Evolutionary conservation across 106 monocot species (phyloP), one percentile per base, ranked within the genome.

Genomic region (Allium cepa): DNA sequence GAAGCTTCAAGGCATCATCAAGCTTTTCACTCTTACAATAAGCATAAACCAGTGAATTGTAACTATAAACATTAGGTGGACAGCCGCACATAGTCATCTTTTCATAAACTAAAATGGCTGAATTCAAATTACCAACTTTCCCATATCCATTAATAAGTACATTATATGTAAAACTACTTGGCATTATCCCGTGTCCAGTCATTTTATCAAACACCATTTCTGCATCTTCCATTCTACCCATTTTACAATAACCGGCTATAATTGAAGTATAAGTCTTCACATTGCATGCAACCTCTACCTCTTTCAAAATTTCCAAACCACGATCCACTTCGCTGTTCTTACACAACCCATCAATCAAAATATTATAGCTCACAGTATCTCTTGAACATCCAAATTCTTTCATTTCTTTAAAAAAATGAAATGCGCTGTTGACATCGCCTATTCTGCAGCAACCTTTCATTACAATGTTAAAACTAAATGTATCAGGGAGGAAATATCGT

Each of bases 61-160:
- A 79, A 4, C 86, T 87, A 49, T 90, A 83, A 47, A 94, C 74
- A 71, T 94, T 90, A 8, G 93, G 89, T 49, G 75, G 60, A 55
- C 83, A 84, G 3, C 84, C 84, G 55, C 68, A 53, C 46, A 67
- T 26, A 47, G 73, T 27, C 93, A 94, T 90, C 60, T 70, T 79
- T n/a, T 76, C 80, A 78, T 78, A 90, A 69, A 82, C 46, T 14
- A 59, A 53, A n/a, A 67, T 50, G 0, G 90, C 93, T 0, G 70
- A 76, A 8, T 51, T 28, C 70, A 82, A 71, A 46, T 84, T 69
- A 14, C 86, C 79, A 53, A 10, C 60, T 71, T 94, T 94, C 12
- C 89, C 89, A 72, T 84, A 94, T 1, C 90, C 93, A 82, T 94
- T 71, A 56, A 94, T 94, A 66, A 94, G 81, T 46, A 87, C 83